Percentiles rank a stretch among this genome's conserved stretches.
phyloP scores from a whole-genome alignment of 257 asterid genomes.

The Apocynum venetum region DNA sequence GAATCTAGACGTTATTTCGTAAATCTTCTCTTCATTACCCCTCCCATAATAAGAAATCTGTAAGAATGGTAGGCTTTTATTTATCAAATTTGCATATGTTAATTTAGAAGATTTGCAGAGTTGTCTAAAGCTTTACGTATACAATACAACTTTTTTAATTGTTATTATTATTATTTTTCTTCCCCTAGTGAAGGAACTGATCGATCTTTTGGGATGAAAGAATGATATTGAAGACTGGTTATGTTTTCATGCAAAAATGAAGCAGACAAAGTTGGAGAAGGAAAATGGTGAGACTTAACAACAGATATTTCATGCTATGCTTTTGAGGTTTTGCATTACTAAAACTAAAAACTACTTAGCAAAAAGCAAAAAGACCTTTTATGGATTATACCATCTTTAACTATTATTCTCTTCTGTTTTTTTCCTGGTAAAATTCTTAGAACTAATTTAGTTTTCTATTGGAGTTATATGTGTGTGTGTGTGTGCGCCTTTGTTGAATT shows the following conservation, averaged over 20 bases:
- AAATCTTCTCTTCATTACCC: not conserved
- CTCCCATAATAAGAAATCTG: not conserved
- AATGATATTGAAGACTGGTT: not conserved
- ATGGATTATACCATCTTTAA: too few species aligned
- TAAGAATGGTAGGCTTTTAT: not conserved
- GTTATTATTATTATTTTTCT: too few species aligned
- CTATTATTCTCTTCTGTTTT: too few species aligned
- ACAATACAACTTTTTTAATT: too few species aligned
- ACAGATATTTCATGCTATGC: not conserved
- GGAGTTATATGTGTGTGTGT: too few species aligned
- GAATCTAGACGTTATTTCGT: slow-evolving; percentile 21
- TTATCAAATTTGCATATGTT: not conserved
- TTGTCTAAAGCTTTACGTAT: not conserved
- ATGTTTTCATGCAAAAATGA: not conserved
- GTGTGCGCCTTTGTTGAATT: too few species aligned
- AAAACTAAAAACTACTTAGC: too few species aligned
- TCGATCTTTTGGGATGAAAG: too few species aligned
- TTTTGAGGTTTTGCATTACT: too few species aligned
- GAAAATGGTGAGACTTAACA: not conserved
- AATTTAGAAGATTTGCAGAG: not conserved
- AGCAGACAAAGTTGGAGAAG: not conserved
- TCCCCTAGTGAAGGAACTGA: not conserved
- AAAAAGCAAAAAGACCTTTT: too few species aligned
- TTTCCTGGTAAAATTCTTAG: too few species aligned
- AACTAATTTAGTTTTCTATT: too few species aligned